Evolutionary conservation across 129 eudicot species (phyloP).

Genomic region (Lactuca saligna): DNA sequence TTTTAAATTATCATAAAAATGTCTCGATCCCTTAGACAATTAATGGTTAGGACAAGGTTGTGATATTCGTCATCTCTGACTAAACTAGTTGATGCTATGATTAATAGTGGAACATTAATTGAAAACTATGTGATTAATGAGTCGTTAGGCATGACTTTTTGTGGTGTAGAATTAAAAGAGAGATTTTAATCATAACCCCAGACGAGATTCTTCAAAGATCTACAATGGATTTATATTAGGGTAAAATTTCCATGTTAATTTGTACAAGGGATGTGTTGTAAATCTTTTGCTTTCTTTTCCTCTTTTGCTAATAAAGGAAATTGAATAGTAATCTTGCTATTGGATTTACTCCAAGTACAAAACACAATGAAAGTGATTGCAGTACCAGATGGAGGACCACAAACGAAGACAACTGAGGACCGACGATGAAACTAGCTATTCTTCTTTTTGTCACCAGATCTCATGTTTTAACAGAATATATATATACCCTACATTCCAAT

Average conservation of each 20-base stretch:
- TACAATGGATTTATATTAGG: not conserved
- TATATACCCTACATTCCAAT: not conserved
- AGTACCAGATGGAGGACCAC: conserved; percentile 17
- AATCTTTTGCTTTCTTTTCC: not conserved
- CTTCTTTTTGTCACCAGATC: conserved; percentile 7
- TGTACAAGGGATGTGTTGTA: not conserved
- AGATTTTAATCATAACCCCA: no score
- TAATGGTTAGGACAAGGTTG: no score
- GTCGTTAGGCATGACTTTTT: no score
- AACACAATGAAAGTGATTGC: conserved; percentile 27
- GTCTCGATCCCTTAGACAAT: no score
- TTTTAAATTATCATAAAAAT: no score
- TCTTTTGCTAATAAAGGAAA: not conserved
- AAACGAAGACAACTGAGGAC: conserved; percentile 13
- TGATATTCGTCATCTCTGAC: no score
- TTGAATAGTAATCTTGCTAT: conserved; percentile 19
- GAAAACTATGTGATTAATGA: no score
- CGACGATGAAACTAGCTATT: conserved; percentile 1
- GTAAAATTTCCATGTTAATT: not conserved
- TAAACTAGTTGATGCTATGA: no score
- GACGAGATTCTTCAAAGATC: no score
- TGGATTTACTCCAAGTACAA: conserved; percentile 20
- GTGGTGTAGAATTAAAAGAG: no score
- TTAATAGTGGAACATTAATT: no score
- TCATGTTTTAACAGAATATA: not conserved